These are phyloP conservation scores for Phytopythium montanum DNA, from an alignment of 352 stramenopile genomes.

Conservation along the genomic window DNA sequence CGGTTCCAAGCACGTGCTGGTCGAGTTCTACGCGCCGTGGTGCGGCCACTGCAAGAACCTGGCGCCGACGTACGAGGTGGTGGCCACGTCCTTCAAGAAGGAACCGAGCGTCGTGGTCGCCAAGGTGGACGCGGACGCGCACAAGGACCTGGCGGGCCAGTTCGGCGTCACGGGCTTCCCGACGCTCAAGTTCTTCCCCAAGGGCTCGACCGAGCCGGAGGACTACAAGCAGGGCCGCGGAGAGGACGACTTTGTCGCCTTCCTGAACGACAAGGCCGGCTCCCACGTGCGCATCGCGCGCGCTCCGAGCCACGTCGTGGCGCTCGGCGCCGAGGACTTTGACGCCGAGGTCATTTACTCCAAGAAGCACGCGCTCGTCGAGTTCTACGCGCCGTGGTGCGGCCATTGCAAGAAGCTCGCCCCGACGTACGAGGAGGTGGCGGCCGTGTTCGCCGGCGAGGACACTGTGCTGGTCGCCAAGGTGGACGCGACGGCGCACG, in stretches of 20 bases:
- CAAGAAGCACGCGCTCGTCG: slow-evolving; percentile 87
- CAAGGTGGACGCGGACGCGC: slow-evolving; percentile 88
- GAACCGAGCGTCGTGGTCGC: slow-evolving; percentile 77
- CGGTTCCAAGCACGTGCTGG: slow-evolving; percentile 79
- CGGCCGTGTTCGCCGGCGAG: slow-evolving; percentile 66
- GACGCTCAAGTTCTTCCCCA: slow-evolving; percentile 91
- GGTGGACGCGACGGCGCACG: slow-evolving; percentile 72
- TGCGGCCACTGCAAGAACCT: slow-evolving; percentile 91
- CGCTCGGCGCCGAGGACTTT: slow-evolving; percentile 64
- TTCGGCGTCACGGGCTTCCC: slow-evolving; percentile 91
- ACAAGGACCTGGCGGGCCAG: slow-evolving; percentile 77
- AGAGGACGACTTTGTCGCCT: slow-evolving; percentile 78
- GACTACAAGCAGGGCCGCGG: slow-evolving; percentile 84
- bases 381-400: slow-evolving; percentile 95
- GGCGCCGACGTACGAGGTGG: slow-evolving; percentile 74
- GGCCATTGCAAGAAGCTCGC: slow-evolving; percentile 92
- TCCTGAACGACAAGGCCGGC: slow-evolving; percentile 76
- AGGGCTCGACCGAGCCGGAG: slow-evolving; percentile 71
- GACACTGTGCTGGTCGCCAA: slow-evolving; percentile 83
- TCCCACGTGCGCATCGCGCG: slow-evolving; percentile 70
- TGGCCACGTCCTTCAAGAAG: slow-evolving; percentile 88
- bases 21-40: slow-evolving; percentile 91
- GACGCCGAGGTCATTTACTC: slow-evolving; percentile 76
- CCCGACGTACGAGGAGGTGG: slow-evolving; percentile 87
- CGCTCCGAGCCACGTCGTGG: slow-evolving; percentile 58